Base-by-base conservation (phyloP, 768 basidiomycete genomes). In the Boletus subcaerulescens region DNA sequence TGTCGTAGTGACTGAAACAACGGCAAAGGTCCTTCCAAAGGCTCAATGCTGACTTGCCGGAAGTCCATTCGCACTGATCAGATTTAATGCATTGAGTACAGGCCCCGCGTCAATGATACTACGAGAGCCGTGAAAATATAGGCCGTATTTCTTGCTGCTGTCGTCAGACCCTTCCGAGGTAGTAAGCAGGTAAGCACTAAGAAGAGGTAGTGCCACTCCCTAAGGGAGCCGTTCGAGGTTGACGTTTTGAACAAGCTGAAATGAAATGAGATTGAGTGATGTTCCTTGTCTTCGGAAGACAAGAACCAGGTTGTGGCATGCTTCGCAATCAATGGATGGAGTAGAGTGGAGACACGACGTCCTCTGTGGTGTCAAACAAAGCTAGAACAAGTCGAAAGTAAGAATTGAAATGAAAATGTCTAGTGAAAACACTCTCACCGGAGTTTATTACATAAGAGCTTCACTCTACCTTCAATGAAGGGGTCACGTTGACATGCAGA, bases 71-170 rank as follows among this genome's bases (percentile, higher is more conserved):
- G 26, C 52, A 61, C 62, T n/a, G n/a, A 60, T 57, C 4, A 63
- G 41, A 53, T 60, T 59, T 15, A 67, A 48, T 11, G 53, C 63
- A 18, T 56, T 56, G 18, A 69, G 32, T 7, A 48, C 51, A 20
- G 68, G 68, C 5, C 58, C 60, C 0, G 50, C 66, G 6, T 68
- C 66, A 17, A 68, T 48, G 45, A 68, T 57, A 17, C 44, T 13
- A 44, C 70, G 66, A 4, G 65, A 13, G 0, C 57, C 52, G 13
- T 68, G 68, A 36, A 68, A 56, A 50, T 65, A 68, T 8, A 70
- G 35, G 4, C 58, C 63, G 14, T 63, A 50, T 52, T 61, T 56
- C 20, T 18, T 47, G 26, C 6, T n/a, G 15, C 17, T 10, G 18
- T 52, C 31, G 3, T 42, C 18, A 4, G 13, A 42, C 15, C 42